A percentile compares a stretch with the other conserved stretches of the same genome.
Evolutionary conservation across 179 eudicot genomes (phyloP).

Genomic region (Patellifolia procumbens): DNA sequence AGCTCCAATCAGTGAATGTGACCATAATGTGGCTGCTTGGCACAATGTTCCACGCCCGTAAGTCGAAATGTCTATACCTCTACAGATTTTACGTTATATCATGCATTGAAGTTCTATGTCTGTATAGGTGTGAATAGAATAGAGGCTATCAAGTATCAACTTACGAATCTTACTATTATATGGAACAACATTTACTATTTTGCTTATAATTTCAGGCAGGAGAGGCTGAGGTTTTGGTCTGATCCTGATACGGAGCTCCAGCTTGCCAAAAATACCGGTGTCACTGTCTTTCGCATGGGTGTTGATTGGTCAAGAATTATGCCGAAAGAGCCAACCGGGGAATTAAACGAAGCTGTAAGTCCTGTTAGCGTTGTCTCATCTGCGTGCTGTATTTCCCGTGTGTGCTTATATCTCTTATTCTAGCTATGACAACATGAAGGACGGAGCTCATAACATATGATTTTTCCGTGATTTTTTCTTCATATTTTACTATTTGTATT

Average conservation of each 20-base stretch:
- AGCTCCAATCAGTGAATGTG: constrained; percentile 42
- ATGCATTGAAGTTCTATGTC: constrained; percentile 12
- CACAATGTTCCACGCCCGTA: constrained; percentile 98
- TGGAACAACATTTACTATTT: constrained; percentile 18
- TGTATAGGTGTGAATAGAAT: background rate
- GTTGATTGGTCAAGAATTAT: constrained; percentile 97
- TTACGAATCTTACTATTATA: background rate
- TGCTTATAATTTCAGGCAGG: constrained; percentile 66
- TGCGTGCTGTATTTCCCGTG: background rate
- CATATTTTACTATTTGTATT: background rate
- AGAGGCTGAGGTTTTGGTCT: constrained; percentile 97
- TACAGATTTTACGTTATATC: background rate
- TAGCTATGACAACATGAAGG: constrained; percentile 4
- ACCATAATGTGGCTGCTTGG: constrained; percentile 94
- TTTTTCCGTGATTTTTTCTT: background rate
- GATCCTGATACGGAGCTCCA: constrained; percentile 92
- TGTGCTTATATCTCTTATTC: constrained; percentile 8
- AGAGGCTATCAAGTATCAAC: background rate
- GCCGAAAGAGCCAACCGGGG: constrained; percentile 82
- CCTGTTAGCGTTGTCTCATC: constrained; percentile 4
- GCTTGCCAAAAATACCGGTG: constrained; percentile 84
- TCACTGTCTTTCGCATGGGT: constrained; percentile 88
- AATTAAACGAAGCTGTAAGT: constrained; percentile 65
- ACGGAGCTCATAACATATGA: background rate
- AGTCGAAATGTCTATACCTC: constrained; percentile 21